Conservation (phyloP, 2,329 filamentous ascomycete species). For the Dothideomycetidae sp. region DNA sequence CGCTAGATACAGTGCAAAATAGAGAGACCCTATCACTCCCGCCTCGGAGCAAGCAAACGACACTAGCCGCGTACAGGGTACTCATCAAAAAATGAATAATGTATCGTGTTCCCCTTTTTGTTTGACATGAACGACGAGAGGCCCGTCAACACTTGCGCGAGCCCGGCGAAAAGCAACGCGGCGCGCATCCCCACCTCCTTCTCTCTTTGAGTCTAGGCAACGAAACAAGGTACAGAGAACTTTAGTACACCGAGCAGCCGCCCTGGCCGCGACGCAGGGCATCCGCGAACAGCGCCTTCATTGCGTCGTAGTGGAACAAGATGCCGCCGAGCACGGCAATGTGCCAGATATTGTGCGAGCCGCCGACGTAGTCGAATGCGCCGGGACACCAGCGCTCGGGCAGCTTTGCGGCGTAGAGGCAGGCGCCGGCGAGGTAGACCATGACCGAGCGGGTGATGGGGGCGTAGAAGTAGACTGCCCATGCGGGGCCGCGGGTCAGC, state of each 20-base stretch:
- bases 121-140: not conserved
- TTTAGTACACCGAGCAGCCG: conserved; percentile 19
- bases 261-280: conserved; percentile 26
- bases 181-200: no score
- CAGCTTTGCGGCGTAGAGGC: conserved; percentile 80
- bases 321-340: conserved; percentile 88
- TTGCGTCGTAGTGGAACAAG: conserved; percentile 89
- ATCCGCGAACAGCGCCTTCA: conserved; percentile 80
- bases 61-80: no score
- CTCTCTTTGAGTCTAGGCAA: no score
- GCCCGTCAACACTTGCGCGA: conserved; percentile 14
- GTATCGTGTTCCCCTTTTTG: not conserved
- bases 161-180: no score
- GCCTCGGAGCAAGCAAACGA: no score
- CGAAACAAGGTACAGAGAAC: no score
- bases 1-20: no score
- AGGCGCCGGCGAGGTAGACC: conserved; percentile 74
- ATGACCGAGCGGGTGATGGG: conserved; percentile 70
- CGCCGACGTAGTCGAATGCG: conserved; percentile 87
- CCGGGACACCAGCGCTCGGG: conserved; percentile 89
- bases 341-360: conserved; percentile 97
- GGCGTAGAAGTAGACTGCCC: conserved; percentile 81
- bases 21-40: no score
- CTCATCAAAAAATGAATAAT: no score
- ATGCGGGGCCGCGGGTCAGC: conserved; percentile 59